phyloP scores from a whole-genome alignment of 2,329 filamentous ascomycete species.

The Aspergillus brasiliensis region DNA sequence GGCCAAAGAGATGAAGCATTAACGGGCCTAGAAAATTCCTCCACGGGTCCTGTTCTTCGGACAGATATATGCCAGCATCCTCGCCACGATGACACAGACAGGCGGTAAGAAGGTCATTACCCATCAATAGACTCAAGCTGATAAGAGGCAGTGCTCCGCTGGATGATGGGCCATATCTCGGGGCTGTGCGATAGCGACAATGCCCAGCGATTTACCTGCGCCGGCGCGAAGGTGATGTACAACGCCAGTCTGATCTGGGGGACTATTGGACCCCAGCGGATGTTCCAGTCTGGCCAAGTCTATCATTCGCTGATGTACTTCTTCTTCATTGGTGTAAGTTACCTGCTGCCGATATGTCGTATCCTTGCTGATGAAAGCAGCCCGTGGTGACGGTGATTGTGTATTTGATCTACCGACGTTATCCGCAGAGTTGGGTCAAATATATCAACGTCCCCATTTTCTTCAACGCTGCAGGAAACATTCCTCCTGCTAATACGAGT shows the following conservation, averaged over 20 bases:
- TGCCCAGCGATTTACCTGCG: constrained; percentile 36
- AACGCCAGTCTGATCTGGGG: constrained; percentile 39
- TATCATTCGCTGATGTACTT: constrained; percentile 37
- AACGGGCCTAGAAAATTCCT: constrained; percentile 28
- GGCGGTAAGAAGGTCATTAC: constrained; percentile 24
- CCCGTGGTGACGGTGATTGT: constrained; percentile 35
- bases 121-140: neutral
- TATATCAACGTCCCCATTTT: constrained; percentile 38
- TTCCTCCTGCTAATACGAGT: constrained; percentile 37
- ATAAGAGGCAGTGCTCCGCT: constrained; percentile 29
- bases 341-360: neutral
- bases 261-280: constrained; percentile 35
- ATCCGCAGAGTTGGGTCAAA: constrained; percentile 35
- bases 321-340: constrained; percentile 33
- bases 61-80: constrained; percentile 37
- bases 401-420: constrained; percentile 30
- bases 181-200: constrained; percentile 33
- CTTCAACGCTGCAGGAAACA: constrained; percentile 37
- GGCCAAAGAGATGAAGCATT: too few relatives aligned
- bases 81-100: constrained; percentile 35
- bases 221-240: constrained; percentile 37
- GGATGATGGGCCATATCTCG: constrained; percentile 34
- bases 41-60: constrained; percentile 37
- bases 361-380: neutral
- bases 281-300: constrained; percentile 34